A percentile compares a stretch with the other conserved stretches of the same genome.
phyloP scores from a whole-genome alignment of 1,284 basidiomycete species.

The Heliocybe sulcata region DNA sequence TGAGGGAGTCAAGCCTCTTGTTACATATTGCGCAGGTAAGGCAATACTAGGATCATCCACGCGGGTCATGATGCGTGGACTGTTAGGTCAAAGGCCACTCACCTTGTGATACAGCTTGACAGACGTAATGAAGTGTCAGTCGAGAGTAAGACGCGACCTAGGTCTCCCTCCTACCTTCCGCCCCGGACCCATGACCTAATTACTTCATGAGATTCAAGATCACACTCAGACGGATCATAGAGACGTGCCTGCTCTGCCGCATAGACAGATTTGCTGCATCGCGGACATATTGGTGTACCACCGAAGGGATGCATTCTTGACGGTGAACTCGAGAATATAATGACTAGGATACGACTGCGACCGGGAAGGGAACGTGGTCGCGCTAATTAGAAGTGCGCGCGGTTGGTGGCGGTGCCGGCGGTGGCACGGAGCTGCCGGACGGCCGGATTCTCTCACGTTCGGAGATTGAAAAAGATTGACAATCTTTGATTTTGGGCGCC shows the following conservation, averaged over 20 bases:
- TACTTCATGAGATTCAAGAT: constrained; percentile 8
- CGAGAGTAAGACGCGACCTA: background rate
- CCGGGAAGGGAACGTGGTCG: background rate
- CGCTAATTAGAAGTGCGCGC: background rate
- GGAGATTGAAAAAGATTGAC: constrained; percentile 29
- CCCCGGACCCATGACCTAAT: constrained; percentile 70
- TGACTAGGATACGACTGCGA: background rate
- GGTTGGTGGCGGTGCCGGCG: constrained; percentile 7
- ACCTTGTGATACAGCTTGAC: constrained; percentile 73
- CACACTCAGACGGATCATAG: constrained; percentile 4
- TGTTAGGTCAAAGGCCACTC: constrained; percentile 7
- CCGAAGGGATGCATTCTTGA: constrained; percentile 57
- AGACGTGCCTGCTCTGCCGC: constrained; percentile 71
- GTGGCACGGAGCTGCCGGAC: constrained; percentile 10
- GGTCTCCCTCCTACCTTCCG: constrained; percentile 49
- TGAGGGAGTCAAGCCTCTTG: constrained; percentile 68
- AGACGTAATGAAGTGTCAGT: constrained; percentile 6
- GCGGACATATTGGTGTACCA: constrained; percentile 55
- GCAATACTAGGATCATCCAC: constrained; percentile 43
- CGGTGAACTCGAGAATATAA: background rate
- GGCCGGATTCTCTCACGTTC: constrained; percentile 19
- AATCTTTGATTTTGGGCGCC: constrained; percentile 25
- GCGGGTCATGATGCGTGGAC: background rate
- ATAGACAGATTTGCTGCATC: constrained; percentile 66
- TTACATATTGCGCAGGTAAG: constrained; percentile 62